phyloP scores from a whole-genome alignment of 2,329 filamentous ascomycete species.

The Penicillium sumatraense region DNA sequence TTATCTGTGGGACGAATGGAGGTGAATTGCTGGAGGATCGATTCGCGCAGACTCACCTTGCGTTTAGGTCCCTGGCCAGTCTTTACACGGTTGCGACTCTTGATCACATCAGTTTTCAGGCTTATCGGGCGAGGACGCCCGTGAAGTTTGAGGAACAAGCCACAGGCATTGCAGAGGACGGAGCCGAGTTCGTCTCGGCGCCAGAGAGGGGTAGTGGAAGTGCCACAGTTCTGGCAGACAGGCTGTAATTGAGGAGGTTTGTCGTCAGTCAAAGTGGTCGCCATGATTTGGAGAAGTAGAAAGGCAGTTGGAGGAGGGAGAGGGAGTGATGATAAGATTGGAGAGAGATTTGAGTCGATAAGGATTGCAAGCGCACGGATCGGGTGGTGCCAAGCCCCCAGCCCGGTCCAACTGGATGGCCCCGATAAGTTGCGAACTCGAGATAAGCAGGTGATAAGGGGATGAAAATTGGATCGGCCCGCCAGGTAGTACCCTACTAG shows the following conservation, averaged over 20 bases:
- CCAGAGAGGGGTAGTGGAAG: slow-evolving; percentile 95
- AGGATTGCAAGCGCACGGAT: slow-evolving; percentile 45
- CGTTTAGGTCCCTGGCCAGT: slow-evolving; percentile 79
- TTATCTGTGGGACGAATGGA: slow-evolving; percentile 23
- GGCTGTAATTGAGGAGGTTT: slow-evolving; percentile 74
- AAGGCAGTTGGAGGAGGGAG: slow-evolving; percentile 23
- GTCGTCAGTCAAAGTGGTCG: slow-evolving; percentile 54
- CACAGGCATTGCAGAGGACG: slow-evolving; percentile 97
- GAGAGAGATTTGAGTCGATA: slow-evolving; percentile 52
- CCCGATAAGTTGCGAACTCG: slow-evolving; percentile 30
- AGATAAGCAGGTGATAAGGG: slow-evolving; percentile 29
- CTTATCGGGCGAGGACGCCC: slow-evolving; percentile 91
- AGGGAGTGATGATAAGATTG: slow-evolving; percentile 46
- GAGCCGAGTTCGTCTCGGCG: slow-evolving; percentile 93
- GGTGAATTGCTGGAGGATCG: slow-evolving; percentile 28
- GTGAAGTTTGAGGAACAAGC: slow-evolving; percentile 95
- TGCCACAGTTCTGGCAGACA: slow-evolving; percentile 94
- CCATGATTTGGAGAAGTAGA: slow-evolving; percentile 40
- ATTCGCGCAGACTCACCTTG: slow-evolving; percentile 65
- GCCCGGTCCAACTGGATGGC: slow-evolving; percentile 35
- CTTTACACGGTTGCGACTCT: slow-evolving; percentile 97
- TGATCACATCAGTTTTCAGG: slow-evolving; percentile 98
- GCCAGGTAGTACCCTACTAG: neutral
- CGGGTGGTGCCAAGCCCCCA: slow-evolving; percentile 42
- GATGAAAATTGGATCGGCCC: slow-evolving; percentile 17